A percentile compares a stretch with the other conserved stretches of the same genome.
These are phyloP conservation scores for Solanum virginianum DNA, from an alignment of 257 asterid species.

Conservation along the genomic window DNA sequence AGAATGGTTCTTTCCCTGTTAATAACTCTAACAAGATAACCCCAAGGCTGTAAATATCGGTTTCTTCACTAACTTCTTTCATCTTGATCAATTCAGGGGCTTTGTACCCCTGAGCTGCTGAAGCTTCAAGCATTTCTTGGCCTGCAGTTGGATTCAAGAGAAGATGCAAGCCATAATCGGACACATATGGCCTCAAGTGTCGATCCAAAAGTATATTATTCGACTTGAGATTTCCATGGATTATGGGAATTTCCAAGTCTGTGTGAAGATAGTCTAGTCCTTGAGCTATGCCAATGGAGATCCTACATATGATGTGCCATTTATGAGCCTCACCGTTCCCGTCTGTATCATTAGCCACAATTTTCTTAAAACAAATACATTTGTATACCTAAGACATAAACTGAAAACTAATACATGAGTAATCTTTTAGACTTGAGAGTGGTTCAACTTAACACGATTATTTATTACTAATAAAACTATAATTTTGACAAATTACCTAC, in stretches of 20 bases:
- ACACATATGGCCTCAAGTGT: constrained; percentile 43
- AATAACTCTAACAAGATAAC: constrained; percentile 62
- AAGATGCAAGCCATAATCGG: constrained; percentile 71
- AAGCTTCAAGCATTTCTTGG: constrained; percentile 64
- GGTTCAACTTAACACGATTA: neutral
- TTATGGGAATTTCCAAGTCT: constrained; percentile 34
- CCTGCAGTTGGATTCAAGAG: constrained; percentile 51
- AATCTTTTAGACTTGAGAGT: neutral
- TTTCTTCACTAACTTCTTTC: constrained; percentile 50
- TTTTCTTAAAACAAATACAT: neutral
- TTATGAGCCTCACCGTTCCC: constrained; percentile 48
- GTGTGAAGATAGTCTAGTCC: constrained; percentile 63
- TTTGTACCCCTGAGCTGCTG: constrained; percentile 63
- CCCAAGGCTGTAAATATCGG: constrained; percentile 74
- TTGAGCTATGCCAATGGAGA: constrained; percentile 56
- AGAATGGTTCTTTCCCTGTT: constrained; percentile 53
- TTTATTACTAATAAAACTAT: neutral
- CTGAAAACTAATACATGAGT: neutral
- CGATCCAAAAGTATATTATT: constrained; percentile 56
- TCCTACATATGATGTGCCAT: constrained; percentile 57
- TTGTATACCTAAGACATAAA: neutral
- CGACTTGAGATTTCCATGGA: constrained; percentile 84
- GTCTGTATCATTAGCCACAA: constrained; percentile 25
- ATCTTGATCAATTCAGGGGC: constrained; percentile 78
- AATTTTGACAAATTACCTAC: neutral